Conservation (phyloP, 306 rosid species). For the Cicer cuneatum region DNA sequence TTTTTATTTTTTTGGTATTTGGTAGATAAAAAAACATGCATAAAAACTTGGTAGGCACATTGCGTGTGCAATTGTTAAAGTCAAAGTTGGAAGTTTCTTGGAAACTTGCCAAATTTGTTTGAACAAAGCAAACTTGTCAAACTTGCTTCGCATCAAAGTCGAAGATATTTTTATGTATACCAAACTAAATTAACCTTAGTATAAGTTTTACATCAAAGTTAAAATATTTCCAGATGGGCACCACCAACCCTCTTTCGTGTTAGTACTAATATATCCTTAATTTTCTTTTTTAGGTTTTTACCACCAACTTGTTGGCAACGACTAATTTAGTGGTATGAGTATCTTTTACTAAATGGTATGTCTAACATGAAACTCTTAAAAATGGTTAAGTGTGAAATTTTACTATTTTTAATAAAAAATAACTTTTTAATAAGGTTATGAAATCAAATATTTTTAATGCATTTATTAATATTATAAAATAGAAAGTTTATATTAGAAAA, state of each 20-base stretch:
- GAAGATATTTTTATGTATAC: background rate
- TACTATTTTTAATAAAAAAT: too few species aligned
- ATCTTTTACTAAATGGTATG: too few species aligned
- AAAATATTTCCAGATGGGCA: background rate
- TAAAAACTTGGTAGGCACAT: background rate
- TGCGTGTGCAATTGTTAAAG: background rate
- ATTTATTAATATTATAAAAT: too few species aligned
- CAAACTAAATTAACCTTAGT: background rate
- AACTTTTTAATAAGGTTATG: too few species aligned
- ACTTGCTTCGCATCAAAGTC: background rate
- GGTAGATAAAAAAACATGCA: background rate
- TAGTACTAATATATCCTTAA: background rate
- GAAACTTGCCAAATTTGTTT: constrained; percentile 3
- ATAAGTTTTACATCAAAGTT: background rate
- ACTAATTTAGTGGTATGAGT: background rate
- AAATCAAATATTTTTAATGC: too few species aligned
- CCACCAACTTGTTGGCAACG: constrained; percentile 36
- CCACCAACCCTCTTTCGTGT: constrained; percentile 18
- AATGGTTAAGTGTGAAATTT: too few species aligned
- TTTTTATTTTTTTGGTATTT: too few species aligned
- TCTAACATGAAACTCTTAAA: too few species aligned
- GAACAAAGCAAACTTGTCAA: background rate
- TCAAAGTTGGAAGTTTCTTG: constrained; percentile 26
- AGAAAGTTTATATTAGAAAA: too few species aligned
- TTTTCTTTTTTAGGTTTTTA: background rate